A percentile compares a stretch with the other conserved stretches of the same genome.
Evolutionary conservation across 164 flowering plant genomes (phyloP).

Genomic region (Saururus chinensis): DNA sequence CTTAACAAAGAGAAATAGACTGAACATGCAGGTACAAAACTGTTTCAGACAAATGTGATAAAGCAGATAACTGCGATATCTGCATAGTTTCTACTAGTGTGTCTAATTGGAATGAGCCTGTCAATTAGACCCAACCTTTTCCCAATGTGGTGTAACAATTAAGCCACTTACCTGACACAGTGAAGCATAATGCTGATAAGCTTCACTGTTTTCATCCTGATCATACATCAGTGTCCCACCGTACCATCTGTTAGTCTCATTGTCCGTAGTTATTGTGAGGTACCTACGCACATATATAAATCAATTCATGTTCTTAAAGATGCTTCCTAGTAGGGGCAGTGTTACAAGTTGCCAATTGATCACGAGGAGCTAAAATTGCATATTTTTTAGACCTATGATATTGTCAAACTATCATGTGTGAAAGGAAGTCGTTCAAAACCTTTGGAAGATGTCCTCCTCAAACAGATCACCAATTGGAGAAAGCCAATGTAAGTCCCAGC

Average conservation of each 20-base stretch:
- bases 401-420: neutral
- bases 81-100: no score
- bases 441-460: slow-evolving; percentile 70
- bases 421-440: slow-evolving; percentile 27
- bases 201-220: slow-evolving; percentile 82
- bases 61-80: no score
- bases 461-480: slow-evolving; percentile 32
- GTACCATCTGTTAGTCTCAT: slow-evolving; percentile 73
- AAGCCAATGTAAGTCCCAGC: slow-evolving; percentile 49
- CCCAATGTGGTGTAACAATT: neutral
- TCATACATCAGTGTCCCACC: slow-evolving; percentile 76
- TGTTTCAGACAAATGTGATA: no score
- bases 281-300: slow-evolving; percentile 32
- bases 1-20: neutral
- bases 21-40: neutral
- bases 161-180: slow-evolving; percentile 57
- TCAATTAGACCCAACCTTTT: no score
- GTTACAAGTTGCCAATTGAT: no score
- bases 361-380: no score
- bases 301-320: neutral
- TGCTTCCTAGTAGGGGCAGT: no score
- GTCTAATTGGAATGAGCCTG: neutral
- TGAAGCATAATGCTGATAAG: slow-evolving; percentile 76
- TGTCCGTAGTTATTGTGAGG: slow-evolving; percentile 42
- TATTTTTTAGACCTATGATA: no score